Base-by-base conservation (phyloP, 73 alveolate species). In the Durusdinium trenchii region DNA sequence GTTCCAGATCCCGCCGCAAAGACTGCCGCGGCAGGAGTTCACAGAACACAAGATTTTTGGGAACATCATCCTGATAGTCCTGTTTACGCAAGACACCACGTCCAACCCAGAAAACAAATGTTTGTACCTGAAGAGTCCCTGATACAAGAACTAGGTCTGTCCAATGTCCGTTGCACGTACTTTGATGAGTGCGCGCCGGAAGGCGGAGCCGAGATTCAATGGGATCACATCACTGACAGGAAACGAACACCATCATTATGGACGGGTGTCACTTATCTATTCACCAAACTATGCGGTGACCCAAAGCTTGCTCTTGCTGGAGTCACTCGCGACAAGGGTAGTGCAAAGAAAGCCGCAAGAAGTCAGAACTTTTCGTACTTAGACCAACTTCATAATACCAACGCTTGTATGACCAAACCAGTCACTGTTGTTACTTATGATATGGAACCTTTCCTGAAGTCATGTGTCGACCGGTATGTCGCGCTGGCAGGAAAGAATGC, bases 1-100 rank as follows among this genome's bases (percentile, higher is more conserved):
- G 57, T 84, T 57, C 94, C 78, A 2, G 94, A 84, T 84, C 94
- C 94, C 0, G 94, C 94, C 48, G 94, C 94, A 40, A 84, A 84
- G 42, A 30, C 5, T 40, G 78, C 94, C 51, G 76, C 78, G 1
- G 81, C 76, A 0, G 94, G 79, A 0, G n/a, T n/a, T n/a, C 26
- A 16, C 2, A 50, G 76, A 4, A 60, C 75, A 3, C 76, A 84
- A 52, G 94, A 85, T 5, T 85, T n/a, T 57, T 51, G 78, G 48
- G 79, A 85, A 51, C 12, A 36, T 0, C 51, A 1, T 12, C 79
- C 38, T 0, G 40, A 47, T 16, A 32, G 54, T n/a, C 57, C 57
- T 20, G 60, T 85, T 43, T n/a, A 35, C 46, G 43, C 38, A 4
- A 2, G 94, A 3, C 94, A 83, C 48, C 94, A 83, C 45, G 36